Percentiles rank a stretch among this genome's conserved stretches.
phyloP scores from a whole-genome alignment of 306 rosid species.

The Gastrolobium bilobum region DNA sequence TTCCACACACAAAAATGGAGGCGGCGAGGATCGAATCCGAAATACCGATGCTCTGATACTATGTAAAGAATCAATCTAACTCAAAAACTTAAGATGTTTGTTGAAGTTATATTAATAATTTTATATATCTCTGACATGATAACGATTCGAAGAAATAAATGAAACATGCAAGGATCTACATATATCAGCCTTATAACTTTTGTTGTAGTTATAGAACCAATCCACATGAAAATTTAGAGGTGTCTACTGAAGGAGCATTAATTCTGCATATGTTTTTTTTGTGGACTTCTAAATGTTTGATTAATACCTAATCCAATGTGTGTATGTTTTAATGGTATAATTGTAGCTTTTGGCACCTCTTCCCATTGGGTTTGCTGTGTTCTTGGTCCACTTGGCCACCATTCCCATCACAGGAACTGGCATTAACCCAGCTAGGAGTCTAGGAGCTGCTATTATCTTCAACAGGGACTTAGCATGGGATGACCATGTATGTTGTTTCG shows the following conservation, averaged over 20 bases:
- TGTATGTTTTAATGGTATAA: not conserved
- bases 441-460: conserved; percentile 91
- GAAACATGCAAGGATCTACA: no score
- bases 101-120: no score
- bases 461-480: conserved; percentile 83
- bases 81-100: no score
- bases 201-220: not conserved
- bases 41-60: no score
- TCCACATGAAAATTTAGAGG: not conserved
- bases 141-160: no score
- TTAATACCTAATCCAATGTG: not conserved
- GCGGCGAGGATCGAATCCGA: no score
- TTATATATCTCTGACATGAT: no score
- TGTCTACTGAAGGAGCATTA: not conserved
- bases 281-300: not conserved
- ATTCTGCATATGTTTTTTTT: not conserved
- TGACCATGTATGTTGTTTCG: conserved; percentile 61
- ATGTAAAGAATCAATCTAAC: no score
- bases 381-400: conserved; percentile 95
- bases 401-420: conserved; percentile 96
- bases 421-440: conserved; percentile 94
- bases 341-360: conserved; percentile 90
- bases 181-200: no score
- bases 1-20: no score
- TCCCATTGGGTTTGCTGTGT: conserved; percentile 94